These are phyloP conservation scores for Rauvolfia tetraphylla DNA, from an alignment of 257 asterid species.

Conservation along the genomic window DNA sequence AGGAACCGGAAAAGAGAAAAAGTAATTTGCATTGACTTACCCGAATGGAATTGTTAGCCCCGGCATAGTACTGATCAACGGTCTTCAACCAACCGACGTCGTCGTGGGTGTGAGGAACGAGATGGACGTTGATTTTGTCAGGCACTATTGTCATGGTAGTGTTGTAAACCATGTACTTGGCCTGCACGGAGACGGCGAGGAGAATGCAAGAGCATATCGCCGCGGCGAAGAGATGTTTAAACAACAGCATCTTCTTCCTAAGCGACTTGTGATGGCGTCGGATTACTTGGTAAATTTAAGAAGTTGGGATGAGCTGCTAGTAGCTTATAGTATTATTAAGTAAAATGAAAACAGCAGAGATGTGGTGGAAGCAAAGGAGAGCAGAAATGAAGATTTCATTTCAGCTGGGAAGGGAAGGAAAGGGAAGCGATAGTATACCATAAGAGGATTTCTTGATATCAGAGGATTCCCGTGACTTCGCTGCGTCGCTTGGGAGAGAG, in stretches of 20 bases:
- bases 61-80: slow-evolving; percentile 76
- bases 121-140: slow-evolving; percentile 57
- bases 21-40: slow-evolving; percentile 11
- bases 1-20: neutral
- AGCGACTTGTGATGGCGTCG: neutral
- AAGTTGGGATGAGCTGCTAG: too few species aligned
- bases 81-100: slow-evolving; percentile 88
- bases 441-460: too few species aligned
- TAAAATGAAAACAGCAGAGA: too few species aligned
- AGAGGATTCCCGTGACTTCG: too few species aligned
- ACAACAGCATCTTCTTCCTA: neutral
- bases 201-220: neutral
- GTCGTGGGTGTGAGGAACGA: slow-evolving; percentile 82
- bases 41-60: slow-evolving; percentile 70
- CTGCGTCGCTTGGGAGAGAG: too few species aligned
- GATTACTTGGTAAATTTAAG: too few species aligned
- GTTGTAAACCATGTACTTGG: slow-evolving; percentile 49
- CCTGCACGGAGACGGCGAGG: neutral
- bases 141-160: slow-evolving; percentile 40
- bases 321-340: too few species aligned
- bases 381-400: too few species aligned
- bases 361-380: too few species aligned
- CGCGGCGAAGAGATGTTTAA: neutral
- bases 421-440: too few species aligned
- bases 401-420: too few species aligned